Evolutionary conservation across 495 filamentous ascomycete genomes (phyloP), one percentile per base, ranked within the genome.

Genomic region (Alectoria sarmentosa): DNA sequence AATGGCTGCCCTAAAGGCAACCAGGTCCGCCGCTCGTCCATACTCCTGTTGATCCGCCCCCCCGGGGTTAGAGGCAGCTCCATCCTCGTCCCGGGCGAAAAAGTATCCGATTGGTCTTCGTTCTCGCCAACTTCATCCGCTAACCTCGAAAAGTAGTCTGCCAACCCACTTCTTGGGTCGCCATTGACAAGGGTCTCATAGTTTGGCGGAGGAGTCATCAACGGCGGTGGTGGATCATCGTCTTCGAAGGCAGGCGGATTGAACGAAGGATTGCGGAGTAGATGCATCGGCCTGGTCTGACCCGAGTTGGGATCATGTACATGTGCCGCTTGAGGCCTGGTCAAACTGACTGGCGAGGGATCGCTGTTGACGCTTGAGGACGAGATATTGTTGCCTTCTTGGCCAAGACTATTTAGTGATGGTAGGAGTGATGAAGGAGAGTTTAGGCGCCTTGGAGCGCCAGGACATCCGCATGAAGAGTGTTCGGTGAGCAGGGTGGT

Each of bases 171-270:
- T n/a, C 86, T 82, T n/a, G 84, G 83, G 62, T 90, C 82, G 44
- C 88, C 89, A 30, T 58, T 28, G n/a, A 96, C 85, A 59, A 98
- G 88, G 34, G 79, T 78, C 23, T 92, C 90, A 67, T 98, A 98
- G 60, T 88, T 86, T 0, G 94, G 94, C 4, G 94, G 94, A 2
- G 92, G 92, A 0, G 92, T 96, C 62, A 90, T 75, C 41, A 94
- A 72, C 4, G 87, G 88, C 55, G 90, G 95, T 3, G 93, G 92
- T n/a, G 93, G 89, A 21, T 86, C 82, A 13, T 96, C 88, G 23
- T 89, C 90, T 63, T 96, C 90, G 68, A 98, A 98, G 0, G 92
- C 82, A 1, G 94, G 94, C 1, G 94, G 94, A 58, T 93, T 91
- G 73, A 88, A 95, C 0, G 90, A 94, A 0, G 95, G 95, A 6